These are phyloP conservation scores for Lactarius deliciosus DNA, from an alignment of 768 basidiomycete genomes.

Conservation along the genomic window DNA sequence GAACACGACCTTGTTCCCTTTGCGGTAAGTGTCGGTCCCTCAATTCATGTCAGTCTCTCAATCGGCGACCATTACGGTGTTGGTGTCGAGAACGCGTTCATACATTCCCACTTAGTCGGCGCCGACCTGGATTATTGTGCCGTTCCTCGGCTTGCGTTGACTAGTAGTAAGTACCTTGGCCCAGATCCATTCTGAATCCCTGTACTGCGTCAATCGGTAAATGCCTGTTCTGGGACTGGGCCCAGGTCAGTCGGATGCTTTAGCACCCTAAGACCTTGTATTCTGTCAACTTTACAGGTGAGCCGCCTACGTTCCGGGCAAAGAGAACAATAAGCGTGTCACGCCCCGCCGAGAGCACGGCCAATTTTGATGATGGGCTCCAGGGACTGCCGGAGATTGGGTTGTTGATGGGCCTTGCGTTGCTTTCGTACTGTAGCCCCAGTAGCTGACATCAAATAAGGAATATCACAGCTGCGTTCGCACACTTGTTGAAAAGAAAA, in stretches of 20 bases:
- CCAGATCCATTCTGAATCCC: background rate
- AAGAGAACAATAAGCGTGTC: background rate
- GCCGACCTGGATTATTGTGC: constrained; percentile 54
- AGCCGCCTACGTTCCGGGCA: background rate
- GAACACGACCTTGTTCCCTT: constrained; percentile 26
- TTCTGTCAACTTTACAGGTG: background rate
- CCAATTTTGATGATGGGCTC: constrained; percentile 7
- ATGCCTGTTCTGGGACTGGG: constrained; percentile 48
- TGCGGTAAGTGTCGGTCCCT: background rate
- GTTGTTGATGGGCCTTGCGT: constrained; percentile 54
- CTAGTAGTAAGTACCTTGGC: constrained; percentile 34
- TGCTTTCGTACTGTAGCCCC: background rate
- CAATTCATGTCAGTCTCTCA: constrained; percentile 36
- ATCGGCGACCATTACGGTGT: constrained; percentile 60
- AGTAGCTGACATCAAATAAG: background rate
- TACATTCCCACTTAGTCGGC: constrained; percentile 62
- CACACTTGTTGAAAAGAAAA: background rate
- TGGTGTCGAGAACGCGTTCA: constrained; percentile 54
- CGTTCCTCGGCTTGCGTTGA: constrained; percentile 54
- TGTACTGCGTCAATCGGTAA: constrained; percentile 40
- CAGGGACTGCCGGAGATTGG: constrained; percentile 55
- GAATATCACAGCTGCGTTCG: background rate
- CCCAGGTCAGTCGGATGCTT: constrained; percentile 28
- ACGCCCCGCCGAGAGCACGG: background rate
- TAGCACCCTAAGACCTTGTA: constrained; percentile 28